These are phyloP conservation scores for Amanita thiersii DNA, from an alignment of 768 basidiomycete genomes.

Conservation along the genomic window DNA sequence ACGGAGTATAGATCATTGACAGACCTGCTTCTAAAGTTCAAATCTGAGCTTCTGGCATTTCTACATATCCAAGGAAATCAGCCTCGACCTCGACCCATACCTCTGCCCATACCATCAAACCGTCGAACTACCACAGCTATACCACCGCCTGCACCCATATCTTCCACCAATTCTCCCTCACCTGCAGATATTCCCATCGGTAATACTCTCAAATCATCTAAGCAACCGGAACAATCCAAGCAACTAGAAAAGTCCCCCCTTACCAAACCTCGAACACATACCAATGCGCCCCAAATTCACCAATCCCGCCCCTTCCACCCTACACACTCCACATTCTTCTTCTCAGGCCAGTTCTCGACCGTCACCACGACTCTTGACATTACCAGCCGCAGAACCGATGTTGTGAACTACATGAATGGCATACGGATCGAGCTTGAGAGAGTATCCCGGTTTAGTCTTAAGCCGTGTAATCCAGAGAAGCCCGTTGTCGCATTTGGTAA, in stretches of 20 bases:
- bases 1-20: background rate
- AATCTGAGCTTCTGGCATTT: background rate
- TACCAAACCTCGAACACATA: background rate
- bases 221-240: background rate
- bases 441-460: background rate
- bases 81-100: background rate
- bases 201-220: too few species aligned
- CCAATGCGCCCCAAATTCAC: background rate
- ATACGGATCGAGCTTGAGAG: slow-evolving; percentile 2
- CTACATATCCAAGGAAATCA: background rate
- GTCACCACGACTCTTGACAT: background rate
- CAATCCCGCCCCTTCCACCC: background rate
- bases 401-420: background rate
- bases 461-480: background rate
- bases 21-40: background rate
- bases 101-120: too few species aligned
- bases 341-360: slow-evolving; percentile 5
- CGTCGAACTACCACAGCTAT: background rate
- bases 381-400: background rate
- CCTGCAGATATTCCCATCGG: too few species aligned
- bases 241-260: background rate
- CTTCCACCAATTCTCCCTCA: background rate
- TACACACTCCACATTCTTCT: background rate
- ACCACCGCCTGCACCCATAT: background rate
- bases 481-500: slow-evolving; percentile 1